Conservation (phyloP, 139 green algal genomes). For the Picochlorum sp. region DNA sequence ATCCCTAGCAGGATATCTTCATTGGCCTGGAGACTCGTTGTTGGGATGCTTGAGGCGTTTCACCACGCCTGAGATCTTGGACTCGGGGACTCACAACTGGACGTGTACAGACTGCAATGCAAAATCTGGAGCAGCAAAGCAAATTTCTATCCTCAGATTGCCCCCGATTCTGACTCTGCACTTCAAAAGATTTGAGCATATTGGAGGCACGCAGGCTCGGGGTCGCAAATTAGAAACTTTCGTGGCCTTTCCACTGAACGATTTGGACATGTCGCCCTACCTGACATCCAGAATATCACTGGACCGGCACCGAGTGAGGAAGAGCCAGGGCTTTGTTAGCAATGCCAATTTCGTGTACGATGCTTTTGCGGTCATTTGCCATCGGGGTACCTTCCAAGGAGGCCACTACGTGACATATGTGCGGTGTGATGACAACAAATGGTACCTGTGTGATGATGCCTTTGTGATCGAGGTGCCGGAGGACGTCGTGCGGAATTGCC, state of each 20-base stretch:
- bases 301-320: neutral
- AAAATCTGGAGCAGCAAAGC: conserved; percentile 56
- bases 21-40: conserved; percentile 37
- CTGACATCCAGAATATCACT: conserved; percentile 21
- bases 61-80: conserved; percentile 54
- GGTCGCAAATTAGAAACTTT: conserved; percentile 66
- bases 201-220: conserved; percentile 6
- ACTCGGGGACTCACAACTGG: conserved; percentile 23
- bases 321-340: neutral
- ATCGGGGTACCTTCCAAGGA: conserved; percentile 54
- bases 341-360: conserved; percentile 41
- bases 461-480: conserved; percentile 54
- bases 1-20: conserved; percentile 16
- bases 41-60: conserved; percentile 68
- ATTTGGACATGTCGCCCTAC: conserved; percentile 76
- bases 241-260: conserved; percentile 56
- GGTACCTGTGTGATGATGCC: conserved; percentile 80
- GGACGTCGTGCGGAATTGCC: conserved; percentile 44
- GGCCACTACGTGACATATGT: conserved; percentile 83
- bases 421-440: conserved; percentile 33
- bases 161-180: conserved; percentile 81
- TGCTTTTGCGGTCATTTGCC: conserved; percentile 77
- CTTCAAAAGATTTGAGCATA: conserved; percentile 85
- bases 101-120: conserved; percentile 42
- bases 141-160: conserved; percentile 73